Percentiles rank a stretch among this genome's conserved stretches.
Conservation (phyloP, 2,329 filamentous ascomycete genomes). For the Fusarium verticillioides region DNA sequence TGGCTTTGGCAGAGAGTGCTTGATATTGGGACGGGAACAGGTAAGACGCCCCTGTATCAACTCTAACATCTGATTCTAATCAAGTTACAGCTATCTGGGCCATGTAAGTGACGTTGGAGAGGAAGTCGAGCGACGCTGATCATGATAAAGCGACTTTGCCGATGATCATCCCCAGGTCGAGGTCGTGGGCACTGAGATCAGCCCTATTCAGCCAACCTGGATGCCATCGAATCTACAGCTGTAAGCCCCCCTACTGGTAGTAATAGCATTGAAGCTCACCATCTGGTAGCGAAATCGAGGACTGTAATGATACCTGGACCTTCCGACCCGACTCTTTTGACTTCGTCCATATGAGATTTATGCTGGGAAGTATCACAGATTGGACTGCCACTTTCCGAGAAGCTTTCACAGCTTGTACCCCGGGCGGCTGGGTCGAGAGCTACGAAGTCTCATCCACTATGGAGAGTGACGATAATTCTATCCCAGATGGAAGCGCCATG, state of each 20-base stretch:
- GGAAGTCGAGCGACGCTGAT: rapidly evolving
- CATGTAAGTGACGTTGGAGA: background rate
- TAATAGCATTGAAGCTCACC: rapidly evolving
- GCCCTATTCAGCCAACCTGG: slow-evolving; percentile 21
- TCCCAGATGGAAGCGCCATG: slow-evolving; percentile 7
- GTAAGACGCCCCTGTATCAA: background rate
- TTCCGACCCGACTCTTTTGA: slow-evolving; percentile 1
- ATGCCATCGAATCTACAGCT: slow-evolving; percentile 11
- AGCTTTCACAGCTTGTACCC: background rate
- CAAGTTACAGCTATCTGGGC: slow-evolving; percentile 1
- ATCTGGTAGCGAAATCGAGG: background rate
- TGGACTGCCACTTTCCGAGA: background rate
- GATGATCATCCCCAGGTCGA: slow-evolving; percentile 17
- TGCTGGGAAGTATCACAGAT: slow-evolving; percentile 14
- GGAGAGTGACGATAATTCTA: slow-evolving; percentile 14
- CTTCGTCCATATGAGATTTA: slow-evolving; percentile 14
- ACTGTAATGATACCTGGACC: slow-evolving; percentile 9
- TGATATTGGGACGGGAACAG: slow-evolving; percentile 17
- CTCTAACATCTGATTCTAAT: background rate
- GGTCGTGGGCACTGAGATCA: slow-evolving; percentile 23
- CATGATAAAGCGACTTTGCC: slow-evolving; percentile 12
- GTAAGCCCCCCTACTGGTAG: background rate
- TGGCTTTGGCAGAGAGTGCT: background rate
- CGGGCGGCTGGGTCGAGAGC: slow-evolving; percentile 12
- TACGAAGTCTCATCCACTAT: slow-evolving; percentile 5